Conservation (phyloP, 768 basidiomycete species). For the Mycena sanguinolenta region DNA sequence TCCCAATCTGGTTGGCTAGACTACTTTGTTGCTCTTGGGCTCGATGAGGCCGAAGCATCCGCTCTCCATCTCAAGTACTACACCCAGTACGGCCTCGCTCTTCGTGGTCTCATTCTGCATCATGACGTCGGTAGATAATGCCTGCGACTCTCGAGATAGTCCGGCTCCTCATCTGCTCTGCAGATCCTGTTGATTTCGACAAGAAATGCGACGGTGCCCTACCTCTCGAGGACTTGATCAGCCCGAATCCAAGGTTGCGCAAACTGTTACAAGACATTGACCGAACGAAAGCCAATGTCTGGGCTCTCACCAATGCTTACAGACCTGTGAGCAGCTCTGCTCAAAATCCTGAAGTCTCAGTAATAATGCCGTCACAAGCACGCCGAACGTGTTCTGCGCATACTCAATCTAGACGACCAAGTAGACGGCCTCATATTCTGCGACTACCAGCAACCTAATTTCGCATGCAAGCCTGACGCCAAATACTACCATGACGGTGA, state of each 20-base stretch:
- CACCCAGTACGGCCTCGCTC: conserved; percentile 51
- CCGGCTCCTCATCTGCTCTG: conserved; percentile 10
- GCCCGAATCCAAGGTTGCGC: conserved; percentile 70
- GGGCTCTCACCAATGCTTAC: conserved; percentile 92
- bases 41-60: conserved; percentile 77
- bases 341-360: background rate
- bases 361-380: conserved; percentile 62
- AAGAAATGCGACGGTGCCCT: conserved; percentile 85
- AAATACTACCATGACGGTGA: conserved; percentile 75
- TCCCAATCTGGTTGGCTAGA: conserved; percentile 53
- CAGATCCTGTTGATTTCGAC: conserved; percentile 88
- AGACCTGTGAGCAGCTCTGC: conserved; percentile 61
- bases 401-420: conserved; percentile 79
- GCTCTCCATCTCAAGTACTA: conserved; percentile 81
- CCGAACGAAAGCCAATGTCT: conserved; percentile 80
- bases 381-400: conserved; percentile 82
- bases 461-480: conserved; percentile 86
- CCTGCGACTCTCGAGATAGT: background rate
- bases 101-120: conserved; percentile 73
- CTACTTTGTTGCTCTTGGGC: conserved; percentile 80
- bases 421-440: conserved; percentile 85
- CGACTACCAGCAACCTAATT: conserved; percentile 75
- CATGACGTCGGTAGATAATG: conserved; percentile 72
- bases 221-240: conserved; percentile 85
- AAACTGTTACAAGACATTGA: conserved; percentile 86